Evolutionary conservation across 2,329 filamentous ascomycete species (phyloP).

Genomic region (Sclerotinia sclerotiorum): DNA sequence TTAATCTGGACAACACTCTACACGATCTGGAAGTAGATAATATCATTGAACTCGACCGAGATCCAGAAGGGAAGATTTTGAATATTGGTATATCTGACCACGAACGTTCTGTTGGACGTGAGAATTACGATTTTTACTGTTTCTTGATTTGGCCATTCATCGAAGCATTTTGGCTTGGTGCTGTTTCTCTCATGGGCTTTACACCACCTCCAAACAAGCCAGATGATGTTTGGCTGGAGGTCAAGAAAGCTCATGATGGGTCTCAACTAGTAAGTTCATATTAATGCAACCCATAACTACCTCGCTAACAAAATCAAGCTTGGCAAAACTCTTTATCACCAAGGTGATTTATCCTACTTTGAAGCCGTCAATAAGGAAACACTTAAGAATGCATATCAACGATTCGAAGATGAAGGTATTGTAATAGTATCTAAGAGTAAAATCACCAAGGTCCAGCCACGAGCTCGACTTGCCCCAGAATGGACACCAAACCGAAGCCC

Average conservation of each 20-base stretch:
- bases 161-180: slow-evolving; percentile 88
- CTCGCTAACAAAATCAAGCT: slow-evolving; percentile 52
- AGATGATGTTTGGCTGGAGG: slow-evolving; percentile 74
- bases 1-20: slow-evolving; percentile 80
- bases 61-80: slow-evolving; percentile 55
- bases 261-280: slow-evolving; percentile 67
- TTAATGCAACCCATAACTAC: neutral
- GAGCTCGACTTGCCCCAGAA: slow-evolving; percentile 67
- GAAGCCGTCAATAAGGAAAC: slow-evolving; percentile 99
- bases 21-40: slow-evolving; percentile 73
- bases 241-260: slow-evolving; percentile 74
- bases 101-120: slow-evolving; percentile 76
- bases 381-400: slow-evolving; percentile 85
- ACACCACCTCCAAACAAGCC: slow-evolving; percentile 61
- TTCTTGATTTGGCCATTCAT: slow-evolving; percentile 99
- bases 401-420: slow-evolving; percentile 90
- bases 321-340: slow-evolving; percentile 95
- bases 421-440: slow-evolving; percentile 69
- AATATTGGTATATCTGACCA: slow-evolving; percentile 71
- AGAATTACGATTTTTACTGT: slow-evolving; percentile 98
- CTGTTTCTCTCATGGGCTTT: slow-evolving; percentile 82
- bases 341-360: slow-evolving; percentile 95
- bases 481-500: slow-evolving; percentile 72
- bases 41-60: slow-evolving; percentile 67
- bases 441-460: slow-evolving; percentile 59